phyloP scores from a whole-genome alignment of 2,329 filamentous ascomycete species.

The Pyricularia sp. region DNA sequence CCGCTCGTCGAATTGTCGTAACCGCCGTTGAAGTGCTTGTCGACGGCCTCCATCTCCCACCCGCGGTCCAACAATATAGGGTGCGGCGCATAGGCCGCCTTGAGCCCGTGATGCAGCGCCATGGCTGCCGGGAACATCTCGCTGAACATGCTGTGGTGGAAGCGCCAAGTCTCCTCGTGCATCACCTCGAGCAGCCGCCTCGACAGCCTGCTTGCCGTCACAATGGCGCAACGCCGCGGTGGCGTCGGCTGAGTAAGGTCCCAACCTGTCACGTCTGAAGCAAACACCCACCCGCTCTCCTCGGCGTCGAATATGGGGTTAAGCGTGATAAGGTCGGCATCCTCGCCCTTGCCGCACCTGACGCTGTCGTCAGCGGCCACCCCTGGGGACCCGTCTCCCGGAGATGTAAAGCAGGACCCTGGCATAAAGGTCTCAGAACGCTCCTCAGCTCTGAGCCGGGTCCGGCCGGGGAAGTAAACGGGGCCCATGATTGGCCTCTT shows the following conservation, averaged over 20 bases:
- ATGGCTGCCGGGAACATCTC: conserved; percentile 70
- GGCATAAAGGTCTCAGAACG: conserved; percentile 38
- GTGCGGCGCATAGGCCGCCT: conserved; percentile 73
- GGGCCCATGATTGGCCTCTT: conserved; percentile 62
- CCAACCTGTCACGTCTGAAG: conserved; percentile 63
- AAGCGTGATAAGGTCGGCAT: conserved; percentile 53
- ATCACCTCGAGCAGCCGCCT: conserved; percentile 58
- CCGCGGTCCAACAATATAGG: conserved; percentile 70
- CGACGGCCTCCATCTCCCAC: conserved; percentile 60
- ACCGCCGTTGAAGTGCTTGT: conserved; percentile 71
- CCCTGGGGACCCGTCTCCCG: conserved; percentile 13
- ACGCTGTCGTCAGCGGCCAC: conserved; percentile 9
- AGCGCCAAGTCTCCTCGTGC: conserved; percentile 62
- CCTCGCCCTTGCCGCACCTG: conserved; percentile 52
- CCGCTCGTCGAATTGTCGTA: conserved; percentile 57
- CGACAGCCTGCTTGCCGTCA: conserved; percentile 61
- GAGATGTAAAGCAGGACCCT: conserved; percentile 45
- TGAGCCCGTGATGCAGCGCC: conserved; percentile 67
- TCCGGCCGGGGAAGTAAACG: conserved; percentile 37
- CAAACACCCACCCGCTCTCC: conserved; percentile 64
- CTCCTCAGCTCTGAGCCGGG: conserved; percentile 39
- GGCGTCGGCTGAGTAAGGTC: conserved; percentile 40
- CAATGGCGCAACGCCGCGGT: conserved; percentile 61
- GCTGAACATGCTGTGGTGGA: conserved; percentile 64
- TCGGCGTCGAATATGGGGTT: conserved; percentile 68